Conservation (phyloP, 306 rosid genomes). For the Amphicarpaea edgeworthii region DNA sequence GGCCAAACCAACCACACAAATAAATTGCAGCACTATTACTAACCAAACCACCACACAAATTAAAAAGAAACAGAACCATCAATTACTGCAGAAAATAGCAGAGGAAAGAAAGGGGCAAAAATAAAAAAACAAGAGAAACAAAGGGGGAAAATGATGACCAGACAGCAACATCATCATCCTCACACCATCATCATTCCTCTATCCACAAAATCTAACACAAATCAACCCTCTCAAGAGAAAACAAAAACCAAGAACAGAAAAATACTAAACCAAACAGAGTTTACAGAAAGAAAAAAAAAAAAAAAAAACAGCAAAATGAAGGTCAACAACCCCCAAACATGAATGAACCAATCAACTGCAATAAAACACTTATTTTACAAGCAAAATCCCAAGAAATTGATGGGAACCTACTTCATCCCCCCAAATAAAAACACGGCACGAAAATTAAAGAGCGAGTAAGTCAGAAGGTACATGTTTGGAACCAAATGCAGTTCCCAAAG, state of each 20-base stretch:
- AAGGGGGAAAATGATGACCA: conserved; percentile 43
- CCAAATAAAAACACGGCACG: neutral
- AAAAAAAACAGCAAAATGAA: neutral
- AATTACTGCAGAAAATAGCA: conserved; percentile 22
- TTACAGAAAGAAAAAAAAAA: neutral
- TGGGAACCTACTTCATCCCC: conserved; percentile 5
- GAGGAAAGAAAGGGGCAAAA: neutral
- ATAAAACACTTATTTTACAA: neutral
- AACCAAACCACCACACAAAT: neutral
- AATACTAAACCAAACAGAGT: neutral
- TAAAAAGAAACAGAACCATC: conserved; percentile 2
- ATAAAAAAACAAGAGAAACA: conserved; percentile 20
- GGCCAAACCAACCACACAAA: neutral
- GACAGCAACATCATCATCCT: conserved; percentile 13
- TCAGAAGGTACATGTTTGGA: conserved; percentile 36
- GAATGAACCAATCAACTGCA: neutral
- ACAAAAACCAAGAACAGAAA: neutral
- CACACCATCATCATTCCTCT: conserved; percentile 34
- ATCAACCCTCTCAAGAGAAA: conserved; percentile 1
- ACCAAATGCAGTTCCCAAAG: conserved; percentile 30
- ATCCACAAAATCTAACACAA: conserved; percentile 40
- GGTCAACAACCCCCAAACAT: conserved; percentile 1
- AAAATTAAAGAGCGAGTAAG: neutral
- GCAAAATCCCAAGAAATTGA: conserved; percentile 20
- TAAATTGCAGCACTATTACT: conserved; percentile 15